Evolutionary conservation across 2,329 filamentous ascomycete species (phyloP), one percentile per base, ranked within the genome.

Genomic region (Nigrospora osmanthi): DNA sequence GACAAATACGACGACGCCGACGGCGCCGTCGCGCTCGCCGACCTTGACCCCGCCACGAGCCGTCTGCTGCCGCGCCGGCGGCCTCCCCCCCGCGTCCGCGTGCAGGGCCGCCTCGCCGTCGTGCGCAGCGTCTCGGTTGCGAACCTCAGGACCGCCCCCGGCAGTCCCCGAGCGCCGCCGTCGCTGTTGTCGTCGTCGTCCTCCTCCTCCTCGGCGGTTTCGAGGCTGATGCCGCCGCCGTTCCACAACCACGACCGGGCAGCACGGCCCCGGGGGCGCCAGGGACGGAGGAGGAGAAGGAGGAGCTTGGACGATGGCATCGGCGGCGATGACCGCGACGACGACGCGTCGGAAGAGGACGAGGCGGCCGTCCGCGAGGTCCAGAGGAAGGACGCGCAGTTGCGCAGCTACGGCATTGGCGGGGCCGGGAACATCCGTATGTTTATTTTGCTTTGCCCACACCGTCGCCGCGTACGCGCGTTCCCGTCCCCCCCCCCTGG

Each of bases 331-430:
- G 3, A 38, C 38, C 14, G 52, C 23, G 56, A 55, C 38, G 56
- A 58, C 40, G 43, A 36, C 15, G 32, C n/a, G n/a, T n/a, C n/a
- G n/a, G n/a, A n/a, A n/a, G n/a, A n/a, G n/a, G n/a, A 43, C 11
- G 45, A 46, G 32, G 35, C 35, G 9, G 47, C 40, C n/a, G 57
- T 53, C 28, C 53, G 51, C n/a, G 55, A 55, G 30, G 53, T 56
- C 34, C 54, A 58, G 28, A 52, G 49, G 43, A 47, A 52, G 42
- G 58, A 61, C 48, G 56, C 58, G n/a, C 62, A 65, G 47, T 50
- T 63, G 30, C 53, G 65, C 19, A 61, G 64, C 3, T 68, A 66
- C 43, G 65, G 65, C 14, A 68, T 68, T 34, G 66, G 66, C 3
- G 65, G 65, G 2, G 60, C 58, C 13, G 64, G 65, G 0, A 68